Evolutionary conservation across 2,329 filamentous ascomycete genomes (phyloP), one percentile per base, ranked within the genome.

Genomic region (Fusarium sarcochroum): DNA sequence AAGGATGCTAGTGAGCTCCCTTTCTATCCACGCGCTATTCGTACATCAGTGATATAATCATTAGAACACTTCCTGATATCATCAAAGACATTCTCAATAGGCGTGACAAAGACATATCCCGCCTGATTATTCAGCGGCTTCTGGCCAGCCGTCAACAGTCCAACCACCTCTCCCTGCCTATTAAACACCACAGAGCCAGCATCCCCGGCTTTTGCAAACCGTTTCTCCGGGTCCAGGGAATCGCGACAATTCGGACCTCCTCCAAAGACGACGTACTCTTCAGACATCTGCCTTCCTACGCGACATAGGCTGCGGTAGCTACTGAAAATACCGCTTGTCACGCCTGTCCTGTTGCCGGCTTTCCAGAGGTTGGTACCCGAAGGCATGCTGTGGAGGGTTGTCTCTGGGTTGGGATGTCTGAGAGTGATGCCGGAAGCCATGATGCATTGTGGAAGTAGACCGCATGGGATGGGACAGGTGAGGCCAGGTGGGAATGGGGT

Each of bases 41-140:
- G 51, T 20, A 64, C 51, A n/a, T 44, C 46, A 4, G 27, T 49
- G 13, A 60, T 35, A 1, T 3, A 7, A 4, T 30, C 23, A 0
- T 45, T 34, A 4, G 50, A 52, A 14, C 9, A 21, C 5, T 10
- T 14, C 20, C 27, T 34, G 17, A 64, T 60, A 15, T 60, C 51
- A 2, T 47, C 9, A 3, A 64, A 59, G 3, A 60, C 42, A 23
- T 60, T 40, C 32, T 60, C 50, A 14, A 60, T 64, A 10, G 56
- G 35, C 7, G 55, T 64, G 17, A 60, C 51, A 25, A 52, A 35
- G 2, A 18, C 15, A 6, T 54, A 58, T 7, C 44, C 45, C 4
- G 15, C 6, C 2, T 8, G 7, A 32, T n/a, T 20, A 13, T 49
- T 38, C 11, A 30, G 25, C 4, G 49, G 54, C 25, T 4, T 17